Conservation (phyloP, 2,329 filamentous ascomycete genomes). For the Diaporthe sp. region DNA sequence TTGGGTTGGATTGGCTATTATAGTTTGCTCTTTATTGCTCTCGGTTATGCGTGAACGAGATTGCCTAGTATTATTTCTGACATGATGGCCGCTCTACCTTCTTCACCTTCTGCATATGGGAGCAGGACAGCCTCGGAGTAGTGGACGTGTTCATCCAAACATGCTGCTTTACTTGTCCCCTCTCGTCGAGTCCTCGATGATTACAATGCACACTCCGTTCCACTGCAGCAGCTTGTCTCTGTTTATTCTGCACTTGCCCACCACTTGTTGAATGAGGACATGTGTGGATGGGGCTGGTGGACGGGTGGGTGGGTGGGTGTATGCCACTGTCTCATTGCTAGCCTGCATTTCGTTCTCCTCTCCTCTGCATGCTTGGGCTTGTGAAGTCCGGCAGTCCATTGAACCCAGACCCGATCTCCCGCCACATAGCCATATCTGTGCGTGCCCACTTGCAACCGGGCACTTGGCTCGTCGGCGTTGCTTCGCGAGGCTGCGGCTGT, state of each 20-base stretch:
- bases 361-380: conserved; percentile 31
- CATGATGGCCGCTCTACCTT: neutral
- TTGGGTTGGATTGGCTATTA: neutral
- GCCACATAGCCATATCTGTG: conserved; percentile 21
- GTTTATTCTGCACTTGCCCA: neutral
- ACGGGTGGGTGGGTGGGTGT: neutral
- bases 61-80: neutral
- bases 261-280: neutral
- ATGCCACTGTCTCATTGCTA: neutral
- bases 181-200: neutral
- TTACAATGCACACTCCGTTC: neutral
- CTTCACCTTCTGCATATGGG: neutral
- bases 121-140: neutral
- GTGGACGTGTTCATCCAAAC: neutral
- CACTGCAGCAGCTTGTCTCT: neutral
- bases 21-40: neutral
- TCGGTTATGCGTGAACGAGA: neutral
- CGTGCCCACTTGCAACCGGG: conserved; percentile 11
- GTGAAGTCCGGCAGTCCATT: conserved; percentile 33
- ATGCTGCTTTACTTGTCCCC: neutral
- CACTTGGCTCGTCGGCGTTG: neutral
- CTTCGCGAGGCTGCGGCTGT: conserved; percentile 15
- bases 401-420: conserved; percentile 26
- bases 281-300: neutral
- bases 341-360: neutral